Evolutionary conservation across 306 rosid species (phyloP).

Genomic region (Geum urbanum): DNA sequence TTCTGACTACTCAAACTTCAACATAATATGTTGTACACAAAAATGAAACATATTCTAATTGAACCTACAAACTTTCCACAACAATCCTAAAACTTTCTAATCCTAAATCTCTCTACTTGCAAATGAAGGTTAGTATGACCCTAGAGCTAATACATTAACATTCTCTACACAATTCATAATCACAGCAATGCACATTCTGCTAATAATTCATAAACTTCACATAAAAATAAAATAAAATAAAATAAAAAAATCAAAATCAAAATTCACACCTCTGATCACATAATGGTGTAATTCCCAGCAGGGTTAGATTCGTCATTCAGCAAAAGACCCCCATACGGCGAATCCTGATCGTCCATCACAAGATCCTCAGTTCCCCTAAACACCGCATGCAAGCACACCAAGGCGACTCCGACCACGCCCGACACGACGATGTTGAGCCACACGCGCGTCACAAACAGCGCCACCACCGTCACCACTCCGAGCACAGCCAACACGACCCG

Average conservation of each 20-base stretch:
- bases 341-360: slow-evolving; percentile 50
- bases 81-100: background rate
- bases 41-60: background rate
- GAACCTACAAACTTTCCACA: background rate
- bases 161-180: background rate
- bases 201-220: background rate
- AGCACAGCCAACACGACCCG: slow-evolving; percentile 29
- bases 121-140: background rate
- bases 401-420: slow-evolving; percentile 1
- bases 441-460: slow-evolving; percentile 30
- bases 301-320: slow-evolving; percentile 24
- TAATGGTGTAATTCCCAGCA: slow-evolving; percentile 44
- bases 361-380: slow-evolving; percentile 56
- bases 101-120: background rate
- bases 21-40: background rate
- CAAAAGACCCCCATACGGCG: slow-evolving; percentile 51
- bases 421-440: slow-evolving; percentile 49
- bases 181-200: background rate
- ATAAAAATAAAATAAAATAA: too few species aligned
- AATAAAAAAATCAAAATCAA: background rate
- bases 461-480: slow-evolving; percentile 31
- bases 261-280: slow-evolving; percentile 26
- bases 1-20: background rate
- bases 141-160: background rate
- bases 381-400: slow-evolving; percentile 43